These are phyloP conservation scores for Sugiyamaella lignohabitans DNA, from an alignment of 805 yeast species.

Conservation along the genomic window DNA sequence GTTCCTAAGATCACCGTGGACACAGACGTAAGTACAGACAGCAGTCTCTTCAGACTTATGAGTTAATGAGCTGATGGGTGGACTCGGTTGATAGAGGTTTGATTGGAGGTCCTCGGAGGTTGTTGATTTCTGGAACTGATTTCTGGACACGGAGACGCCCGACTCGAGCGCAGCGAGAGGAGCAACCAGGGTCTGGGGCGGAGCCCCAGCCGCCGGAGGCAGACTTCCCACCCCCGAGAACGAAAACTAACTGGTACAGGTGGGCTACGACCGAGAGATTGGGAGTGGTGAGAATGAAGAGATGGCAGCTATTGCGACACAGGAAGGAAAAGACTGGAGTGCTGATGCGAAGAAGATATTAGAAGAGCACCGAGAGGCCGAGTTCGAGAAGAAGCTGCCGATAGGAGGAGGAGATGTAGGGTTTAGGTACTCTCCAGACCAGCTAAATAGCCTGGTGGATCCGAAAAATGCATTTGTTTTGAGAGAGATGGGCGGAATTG, in stretches of 20 bases:
- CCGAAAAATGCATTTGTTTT: slow-evolving; percentile 35
- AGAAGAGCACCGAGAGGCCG: slow-evolving; percentile 1
- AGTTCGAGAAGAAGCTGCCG: background rate
- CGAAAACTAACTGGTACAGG: no score
- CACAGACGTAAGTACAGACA: slow-evolving; percentile 1
- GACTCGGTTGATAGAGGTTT: no score
- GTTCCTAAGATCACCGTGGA: slow-evolving; percentile 6
- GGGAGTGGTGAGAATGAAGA: no score
- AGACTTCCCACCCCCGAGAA: background rate
- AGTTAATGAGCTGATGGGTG: no score
- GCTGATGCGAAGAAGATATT: slow-evolving; percentile 9
- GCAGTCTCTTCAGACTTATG: no score
- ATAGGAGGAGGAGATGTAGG: background rate
- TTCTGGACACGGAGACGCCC: no score
- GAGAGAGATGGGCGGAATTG: slow-evolving; percentile 34
- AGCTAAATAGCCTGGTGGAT: slow-evolving; percentile 29
- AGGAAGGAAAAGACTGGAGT: slow-evolving; percentile 5
- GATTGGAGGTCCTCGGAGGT: no score
- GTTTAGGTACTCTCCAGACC: slow-evolving; percentile 16
- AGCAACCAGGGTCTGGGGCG: background rate
- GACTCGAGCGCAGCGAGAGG: no score
- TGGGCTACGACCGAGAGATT: no score
- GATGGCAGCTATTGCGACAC: background rate
- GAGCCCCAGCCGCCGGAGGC: background rate
- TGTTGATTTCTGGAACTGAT: no score